A percentile compares a stretch with the other conserved stretches of the same genome.
Evolutionary conservation across 106 monocot species (phyloP).

Genomic region (Chionographis japonica): DNA sequence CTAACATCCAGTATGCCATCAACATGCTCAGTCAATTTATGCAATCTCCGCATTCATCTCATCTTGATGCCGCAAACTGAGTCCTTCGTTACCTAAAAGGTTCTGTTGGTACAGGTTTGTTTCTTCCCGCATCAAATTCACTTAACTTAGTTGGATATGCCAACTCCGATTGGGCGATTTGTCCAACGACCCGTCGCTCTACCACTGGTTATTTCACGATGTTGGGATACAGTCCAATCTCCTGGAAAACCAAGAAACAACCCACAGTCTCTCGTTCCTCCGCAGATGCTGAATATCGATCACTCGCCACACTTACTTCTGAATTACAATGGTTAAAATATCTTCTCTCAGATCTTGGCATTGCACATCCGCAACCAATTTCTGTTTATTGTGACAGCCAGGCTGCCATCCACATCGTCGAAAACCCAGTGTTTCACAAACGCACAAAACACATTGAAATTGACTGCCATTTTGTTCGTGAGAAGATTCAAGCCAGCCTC

Average conservation of each 20-base stretch:
- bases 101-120: slow-evolving; percentile 2
- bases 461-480: background rate
- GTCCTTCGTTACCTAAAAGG: slow-evolving; percentile 6
- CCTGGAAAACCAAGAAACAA: slow-evolving; percentile 1
- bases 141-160: background rate
- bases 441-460: slow-evolving; percentile 2
- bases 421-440: background rate
- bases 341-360: background rate
- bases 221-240: background rate
- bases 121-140: slow-evolving; percentile 1
- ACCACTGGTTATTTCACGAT: background rate
- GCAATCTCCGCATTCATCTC: background rate
- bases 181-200: background rate
- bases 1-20: background rate
- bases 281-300: background rate
- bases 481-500: background rate
- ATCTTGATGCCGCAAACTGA: background rate
- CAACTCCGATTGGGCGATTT: background rate
- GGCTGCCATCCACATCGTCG: background rate
- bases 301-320: background rate
- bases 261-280: background rate
- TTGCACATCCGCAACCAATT: background rate
- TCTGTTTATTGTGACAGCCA: background rate
- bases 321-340: slow-evolving; percentile 1
- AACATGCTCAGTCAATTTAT: background rate